Base-by-base conservation (phyloP, 441 rosid genomes). In the Metrosideros polymorpha region DNA sequence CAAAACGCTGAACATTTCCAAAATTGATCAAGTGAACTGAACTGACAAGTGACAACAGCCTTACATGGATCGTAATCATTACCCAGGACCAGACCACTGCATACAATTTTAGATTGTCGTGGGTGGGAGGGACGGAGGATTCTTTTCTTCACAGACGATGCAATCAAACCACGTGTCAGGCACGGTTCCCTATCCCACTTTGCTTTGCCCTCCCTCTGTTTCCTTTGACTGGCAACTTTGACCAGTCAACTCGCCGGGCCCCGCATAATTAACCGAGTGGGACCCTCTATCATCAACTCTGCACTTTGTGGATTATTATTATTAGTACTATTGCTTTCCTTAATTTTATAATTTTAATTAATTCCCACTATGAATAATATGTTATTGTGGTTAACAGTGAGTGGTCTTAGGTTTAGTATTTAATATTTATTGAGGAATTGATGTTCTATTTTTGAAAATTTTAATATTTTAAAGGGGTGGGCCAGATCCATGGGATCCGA, bases 211-310 rank as follows among this genome's bases (percentile, higher is more conserved):
- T 8, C 24, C 17, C 86, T 87, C 47, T 77, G 85, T 82, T 82
- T 89, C 84, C 88, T 90, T 90, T 91, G 92, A 91, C 92, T 86
- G 90, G 3, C 63, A 56, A 27, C 82, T 87, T 91, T 92, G 96
- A 94, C 96, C 91, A 76, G 96, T 93, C 96, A 92, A 93, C 90
- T 5, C 19, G 6, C 88, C 83, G 84, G 91, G 87, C 90, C 82
- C 63, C 51, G 17, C 54, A 19, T n/a, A n/a, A 14, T 43, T 63
- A 17, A 25, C 2, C 12, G 43, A 2, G 54, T 57, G 13, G n/a
- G 45, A 51, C 42, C 14, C 83, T 30, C 83, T 49, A 18, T 63
- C 86, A 6, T 25, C 79, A 13, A 29, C n/a, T 29, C 79, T 51
- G 19, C 82, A 29, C 86, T 27, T 24, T 27, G 63, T 57, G 56